A percentile compares a stretch with the other conserved stretches of the same genome.
phyloP scores from a whole-genome alignment of 176 grass and related monocot species.

The Guadua angustifolia region DNA sequence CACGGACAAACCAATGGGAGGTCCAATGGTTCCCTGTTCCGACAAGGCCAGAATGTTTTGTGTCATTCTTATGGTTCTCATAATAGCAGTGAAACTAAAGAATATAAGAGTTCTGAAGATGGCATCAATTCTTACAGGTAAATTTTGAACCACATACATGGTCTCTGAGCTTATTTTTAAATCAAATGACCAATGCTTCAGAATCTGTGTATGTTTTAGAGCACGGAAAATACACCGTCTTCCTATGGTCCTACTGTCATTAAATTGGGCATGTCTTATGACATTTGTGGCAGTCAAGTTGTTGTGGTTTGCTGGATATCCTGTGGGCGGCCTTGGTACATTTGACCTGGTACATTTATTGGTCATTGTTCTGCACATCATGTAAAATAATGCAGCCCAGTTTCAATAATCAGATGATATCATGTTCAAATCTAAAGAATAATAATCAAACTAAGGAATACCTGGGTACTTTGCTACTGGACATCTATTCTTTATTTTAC shows the following conservation, averaged over 20 bases:
- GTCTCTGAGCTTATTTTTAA: not conserved
- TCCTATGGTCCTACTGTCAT: not conserved
- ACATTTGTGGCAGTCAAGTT: not conserved
- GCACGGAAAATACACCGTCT: not conserved
- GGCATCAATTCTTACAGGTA: conserved; percentile 58
- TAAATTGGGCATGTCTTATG: not conserved
- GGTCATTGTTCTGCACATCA: not conserved
- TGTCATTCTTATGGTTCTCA: conserved; percentile 57
- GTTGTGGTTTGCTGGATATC: not conserved
- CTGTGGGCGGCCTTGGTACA: not conserved
- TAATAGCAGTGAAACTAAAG: conserved; percentile 51
- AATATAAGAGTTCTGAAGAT: conserved; percentile 51
- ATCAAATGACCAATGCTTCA: not conserved
- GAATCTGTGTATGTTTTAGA: not conserved
- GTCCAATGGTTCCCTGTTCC: conserved; percentile 32
- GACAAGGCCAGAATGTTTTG: conserved; percentile 29
- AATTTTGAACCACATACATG: not conserved
- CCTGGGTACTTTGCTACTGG: not conserved
- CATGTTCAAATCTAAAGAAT: not conserved
- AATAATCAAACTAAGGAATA: not conserved
- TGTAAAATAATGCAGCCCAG: not conserved
- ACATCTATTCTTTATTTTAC: not conserved
- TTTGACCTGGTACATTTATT: not conserved
- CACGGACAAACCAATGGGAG: conserved; percentile 38
- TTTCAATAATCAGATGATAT: not conserved